phyloP scores from a whole-genome alignment of 176 grass and related monocot species.

The Ensete ventricosum region DNA sequence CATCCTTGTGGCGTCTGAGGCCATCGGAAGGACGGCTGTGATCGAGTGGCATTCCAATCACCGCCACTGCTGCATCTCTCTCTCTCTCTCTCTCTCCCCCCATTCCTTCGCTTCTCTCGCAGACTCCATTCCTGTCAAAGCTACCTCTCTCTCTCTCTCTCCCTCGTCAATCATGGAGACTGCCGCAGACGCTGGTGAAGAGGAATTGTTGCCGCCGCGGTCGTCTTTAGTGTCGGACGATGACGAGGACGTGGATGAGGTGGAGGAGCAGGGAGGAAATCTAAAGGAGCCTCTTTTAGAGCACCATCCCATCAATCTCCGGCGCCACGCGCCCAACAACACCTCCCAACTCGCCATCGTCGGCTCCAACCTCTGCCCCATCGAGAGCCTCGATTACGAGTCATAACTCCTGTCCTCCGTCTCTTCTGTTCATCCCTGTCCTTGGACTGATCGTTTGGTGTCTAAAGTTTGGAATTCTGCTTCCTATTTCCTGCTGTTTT shows the following conservation, averaged over 20 bases:
- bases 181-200: background rate
- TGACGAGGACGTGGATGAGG: background rate
- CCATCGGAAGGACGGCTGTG: background rate
- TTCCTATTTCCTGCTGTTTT: background rate
- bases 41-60: background rate
- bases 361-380: constrained; percentile 88
- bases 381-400: constrained; percentile 97
- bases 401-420: constrained; percentile 13
- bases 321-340: constrained; percentile 55
- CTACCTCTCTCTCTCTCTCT: background rate
- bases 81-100: background rate
- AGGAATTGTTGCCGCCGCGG: background rate
- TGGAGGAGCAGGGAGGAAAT: background rate
- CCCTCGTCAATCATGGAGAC: background rate
- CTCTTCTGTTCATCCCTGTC: background rate
- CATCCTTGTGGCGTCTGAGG: background rate
- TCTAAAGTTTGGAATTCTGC: background rate
- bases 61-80: background rate
- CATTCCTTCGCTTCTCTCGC: background rate
- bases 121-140: no score
- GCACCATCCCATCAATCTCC: constrained; percentile 28
- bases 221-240: background rate
- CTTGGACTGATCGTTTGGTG: background rate
- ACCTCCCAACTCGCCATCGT: constrained; percentile 89
- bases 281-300: constrained; percentile 2